Base-by-base conservation (phyloP, 768 basidiomycete genomes). In the Mycena vulgaris region DNA sequence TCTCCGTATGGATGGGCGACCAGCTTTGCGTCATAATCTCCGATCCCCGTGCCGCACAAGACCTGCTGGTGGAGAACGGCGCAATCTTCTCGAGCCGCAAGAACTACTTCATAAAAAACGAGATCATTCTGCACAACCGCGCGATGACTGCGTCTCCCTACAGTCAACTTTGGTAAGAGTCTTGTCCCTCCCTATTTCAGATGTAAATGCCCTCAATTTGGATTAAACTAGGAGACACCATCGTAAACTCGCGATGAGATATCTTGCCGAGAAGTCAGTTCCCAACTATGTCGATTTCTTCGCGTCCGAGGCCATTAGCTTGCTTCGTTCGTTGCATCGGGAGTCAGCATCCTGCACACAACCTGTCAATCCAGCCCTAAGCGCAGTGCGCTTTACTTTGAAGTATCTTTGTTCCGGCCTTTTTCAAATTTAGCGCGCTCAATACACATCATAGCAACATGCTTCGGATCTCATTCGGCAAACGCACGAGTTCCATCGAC, bases 371-470 rank as follows among this genome's bases (percentile, higher is more conserved):
- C 78, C 78, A 19, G 68, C 70, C 28, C 56, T 73, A 30, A 65
- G 66, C 49, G 61, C 72, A 17, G 76, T 76, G 21, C 64, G 76
- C 9, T 76, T 57, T 51, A 74, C 74, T 8, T 42, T 76, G 11
- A 77, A 77, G 75, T 78, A 56, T 17, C 16, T 42, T 5, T 17
- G 21, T 5, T 9, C 19, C 42, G 42, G n/a, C n/a, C n/a, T n/a
- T n/a, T n/a, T n/a, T n/a, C n/a, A n/a, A n/a, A n/a, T n/a, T n/a
- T n/a, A n/a, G n/a, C n/a, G n/a, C n/a, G n/a, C n/a, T n/a, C n/a
- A n/a, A n/a, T n/a, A n/a, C n/a, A n/a, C n/a, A n/a, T n/a, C n/a
- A 40, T 63, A 76, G 74, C 55, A 79, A 77, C 68, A 79, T 79
- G 78, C 73, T 79, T 7, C 47, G 53, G 16, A 55, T 79, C 19